These are phyloP conservation scores for Cornus florida DNA, from an alignment of 148 eudicot species.

Conservation along the genomic window DNA sequence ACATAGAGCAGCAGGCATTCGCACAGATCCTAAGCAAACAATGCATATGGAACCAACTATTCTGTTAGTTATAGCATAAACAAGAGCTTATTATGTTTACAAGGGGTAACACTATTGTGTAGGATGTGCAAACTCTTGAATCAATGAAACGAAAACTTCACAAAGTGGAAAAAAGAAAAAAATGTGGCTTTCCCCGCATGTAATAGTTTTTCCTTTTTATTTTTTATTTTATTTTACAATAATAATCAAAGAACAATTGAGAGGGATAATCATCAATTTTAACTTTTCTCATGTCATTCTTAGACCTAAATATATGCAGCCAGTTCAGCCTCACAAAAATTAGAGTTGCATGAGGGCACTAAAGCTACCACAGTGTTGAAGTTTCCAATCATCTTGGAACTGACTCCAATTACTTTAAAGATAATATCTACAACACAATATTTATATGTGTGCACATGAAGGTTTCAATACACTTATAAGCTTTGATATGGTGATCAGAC, in stretches of 20 bases:
- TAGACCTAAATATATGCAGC: background rate
- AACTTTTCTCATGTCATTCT: too few relatives aligned
- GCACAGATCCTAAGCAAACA: constrained; percentile 65
- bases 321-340: background rate
- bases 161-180: too few relatives aligned
- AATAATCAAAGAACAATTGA: background rate
- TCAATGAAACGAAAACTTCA: background rate
- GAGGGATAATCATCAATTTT: background rate
- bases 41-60: background rate
- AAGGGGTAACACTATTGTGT: background rate
- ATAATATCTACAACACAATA: background rate
- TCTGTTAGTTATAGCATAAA: background rate
- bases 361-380: background rate
- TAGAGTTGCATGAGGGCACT: background rate
- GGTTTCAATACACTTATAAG: background rate
- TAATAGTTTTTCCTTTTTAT: background rate
- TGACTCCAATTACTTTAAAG: background rate
- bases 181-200: background rate
- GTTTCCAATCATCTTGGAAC: background rate
- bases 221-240: too few relatives aligned
- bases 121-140: background rate
- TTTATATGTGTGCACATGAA: background rate
- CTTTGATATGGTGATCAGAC: background rate
- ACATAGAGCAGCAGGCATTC: constrained; percentile 97
- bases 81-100: too few relatives aligned